Evolutionary conservation across 306 rosid genomes (phyloP).

Genomic region (Calophaca sinica): DNA sequence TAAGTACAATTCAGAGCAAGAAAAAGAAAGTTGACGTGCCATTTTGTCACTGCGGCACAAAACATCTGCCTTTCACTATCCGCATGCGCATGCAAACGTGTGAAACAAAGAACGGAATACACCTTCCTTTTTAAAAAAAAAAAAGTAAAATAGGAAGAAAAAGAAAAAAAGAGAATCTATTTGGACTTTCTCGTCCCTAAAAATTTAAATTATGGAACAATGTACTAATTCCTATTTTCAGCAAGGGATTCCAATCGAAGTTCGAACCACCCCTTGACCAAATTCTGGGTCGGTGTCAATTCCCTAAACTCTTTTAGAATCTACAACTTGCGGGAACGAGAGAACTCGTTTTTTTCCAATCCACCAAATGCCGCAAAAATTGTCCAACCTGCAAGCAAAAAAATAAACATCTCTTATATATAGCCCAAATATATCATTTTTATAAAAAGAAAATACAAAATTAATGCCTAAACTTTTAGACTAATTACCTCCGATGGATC

Average conservation of each 20-base stretch:
- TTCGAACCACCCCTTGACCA: slow-evolving; percentile 54
- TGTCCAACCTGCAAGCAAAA: slow-evolving; percentile 65
- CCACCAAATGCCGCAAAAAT: slow-evolving; percentile 78
- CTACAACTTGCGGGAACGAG: slow-evolving; percentile 36
- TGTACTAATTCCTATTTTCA: slow-evolving; percentile 42
- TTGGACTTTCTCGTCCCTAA: slow-evolving; percentile 44
- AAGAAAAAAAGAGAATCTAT: slow-evolving; percentile 31
- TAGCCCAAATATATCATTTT: neutral
- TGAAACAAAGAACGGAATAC: slow-evolving; percentile 34
- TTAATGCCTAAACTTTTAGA: slow-evolving; percentile 2
- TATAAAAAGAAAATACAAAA: neutral
- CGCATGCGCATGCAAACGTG: slow-evolving; percentile 58
- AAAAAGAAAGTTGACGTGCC: slow-evolving; percentile 34
- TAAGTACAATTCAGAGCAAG: slow-evolving; percentile 43
- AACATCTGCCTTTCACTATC: slow-evolving; percentile 52
- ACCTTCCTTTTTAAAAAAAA: neutral
- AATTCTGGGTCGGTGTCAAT: slow-evolving; percentile 47
- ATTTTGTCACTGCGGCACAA: slow-evolving; percentile 36
- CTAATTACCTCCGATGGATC: slow-evolving; percentile 83
- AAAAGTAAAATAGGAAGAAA: neutral
- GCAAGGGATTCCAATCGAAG: slow-evolving; percentile 31
- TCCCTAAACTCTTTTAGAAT: slow-evolving; percentile 45
- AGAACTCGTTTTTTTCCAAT: slow-evolving; percentile 59
- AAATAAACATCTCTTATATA: neutral
- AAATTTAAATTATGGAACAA: slow-evolving; percentile 45